A percentile compares a stretch with the other conserved stretches of the same genome.
These are phyloP conservation scores for Lathyrus aphaca DNA, from an alignment of 306 rosid species.

Conservation along the genomic window DNA sequence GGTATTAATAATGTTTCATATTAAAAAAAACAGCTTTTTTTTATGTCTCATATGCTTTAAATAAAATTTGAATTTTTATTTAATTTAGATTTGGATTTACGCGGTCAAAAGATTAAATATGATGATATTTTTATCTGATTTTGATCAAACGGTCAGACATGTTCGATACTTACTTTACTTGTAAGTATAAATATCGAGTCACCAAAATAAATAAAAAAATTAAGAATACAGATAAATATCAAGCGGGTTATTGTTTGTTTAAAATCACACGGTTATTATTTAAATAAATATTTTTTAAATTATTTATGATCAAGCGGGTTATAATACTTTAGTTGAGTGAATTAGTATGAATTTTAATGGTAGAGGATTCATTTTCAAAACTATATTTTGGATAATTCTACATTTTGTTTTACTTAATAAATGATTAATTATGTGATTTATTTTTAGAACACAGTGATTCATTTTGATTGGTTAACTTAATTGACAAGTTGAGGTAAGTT, in stretches of 20 bases:
- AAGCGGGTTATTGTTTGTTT: too few species aligned
- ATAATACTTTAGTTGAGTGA: too few species aligned
- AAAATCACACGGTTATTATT: too few species aligned
- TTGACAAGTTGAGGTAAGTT: not conserved
- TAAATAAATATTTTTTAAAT: too few species aligned
- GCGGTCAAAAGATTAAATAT: not conserved
- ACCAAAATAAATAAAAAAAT: too few species aligned
- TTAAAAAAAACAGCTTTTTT: not conserved
- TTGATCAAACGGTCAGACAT: not conserved
- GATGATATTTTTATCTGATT: not conserved
- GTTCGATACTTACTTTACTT: too few species aligned
- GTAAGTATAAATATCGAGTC: too few species aligned
- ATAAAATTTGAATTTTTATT: not conserved
- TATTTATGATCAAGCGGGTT: too few species aligned
- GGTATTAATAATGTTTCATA: conserved; percentile 44
- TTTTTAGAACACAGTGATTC: not conserved
- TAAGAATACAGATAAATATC: too few species aligned
- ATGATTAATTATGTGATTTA: not conserved
- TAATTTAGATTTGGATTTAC: not conserved
- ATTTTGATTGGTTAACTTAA: conserved; percentile 26
- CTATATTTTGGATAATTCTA: not conserved
- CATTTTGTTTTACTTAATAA: not conserved
- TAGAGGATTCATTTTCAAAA: too few species aligned
- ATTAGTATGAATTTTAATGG: too few species aligned
- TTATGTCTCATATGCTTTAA: not conserved